Evolutionary conservation across 495 filamentous ascomycete genomes (phyloP), one percentile per base, ranked within the genome.

Genomic region (Aspergillus indologenus): DNA sequence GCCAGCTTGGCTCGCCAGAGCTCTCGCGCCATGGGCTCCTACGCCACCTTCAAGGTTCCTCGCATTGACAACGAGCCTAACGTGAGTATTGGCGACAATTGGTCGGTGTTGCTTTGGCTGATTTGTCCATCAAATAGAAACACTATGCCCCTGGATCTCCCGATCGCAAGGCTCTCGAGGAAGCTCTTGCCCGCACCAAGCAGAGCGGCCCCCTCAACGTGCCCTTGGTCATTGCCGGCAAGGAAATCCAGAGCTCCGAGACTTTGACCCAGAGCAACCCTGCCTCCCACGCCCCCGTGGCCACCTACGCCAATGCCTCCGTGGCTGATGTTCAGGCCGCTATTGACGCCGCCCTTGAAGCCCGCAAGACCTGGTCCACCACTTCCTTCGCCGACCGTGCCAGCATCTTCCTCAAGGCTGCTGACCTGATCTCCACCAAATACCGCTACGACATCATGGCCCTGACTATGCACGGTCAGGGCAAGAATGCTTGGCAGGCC

Each of bases 401-500:
- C n/a, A 90, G 92, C 59, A 77, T 97, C 61, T 97, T 97, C 76
- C 82, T 97, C 46, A 96, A 96, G 77, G 92, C 92, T 1, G 92
- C 92, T 12, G 92, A 96, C 68, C 75, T 97, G 56, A 86, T 97
- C 65, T 78, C 89, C 34, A 86, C 84, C 60, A 96, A 96, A 73
- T 96, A 97, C 76, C 84, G 92, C 64, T 95, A 95, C 71, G 89
- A 94, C 58, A 78, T 97, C 56, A 92, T 96, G 88, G 92, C 92
- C 7, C 83, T 91, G 42, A 97, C 92, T 8, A 96, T 97, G 82
- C 80, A 96, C 21, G 92, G 92, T 29, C 92, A 97, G 72, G 92
- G 92, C 61, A 97, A 97, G 81, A 96, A 96, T 72, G 89, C 89
- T 22, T 96, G 90, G 90, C 92, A 97, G 71, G 92, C 92, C 19